Evolutionary conservation across 164 flowering plant genomes (phyloP), one percentile per base, ranked within the genome.

Genomic region (Chloranthus sessilifolius): DNA sequence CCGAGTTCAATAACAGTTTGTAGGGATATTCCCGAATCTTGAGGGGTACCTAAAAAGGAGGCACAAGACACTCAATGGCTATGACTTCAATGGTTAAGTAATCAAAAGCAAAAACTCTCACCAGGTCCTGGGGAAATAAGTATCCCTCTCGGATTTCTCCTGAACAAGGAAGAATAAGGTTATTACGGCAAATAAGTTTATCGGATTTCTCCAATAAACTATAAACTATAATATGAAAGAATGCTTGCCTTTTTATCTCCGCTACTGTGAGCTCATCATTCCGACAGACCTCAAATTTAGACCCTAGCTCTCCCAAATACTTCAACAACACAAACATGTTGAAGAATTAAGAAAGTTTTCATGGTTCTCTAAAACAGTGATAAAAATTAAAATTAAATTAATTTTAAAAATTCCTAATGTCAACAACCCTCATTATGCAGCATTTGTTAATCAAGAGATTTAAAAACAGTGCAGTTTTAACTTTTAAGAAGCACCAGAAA

Each of bases 91-190:
- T 16, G 27, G 38, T 12, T 1, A 40, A 29, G 28, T 9, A 43
- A 27, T 4, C 21, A 24, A 3, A 31, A 16, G 25, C 19, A 46
- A 24, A 41, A 36, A 34, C 29, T 44, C 63, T 50, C 52, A 88
- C 99, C 96, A 58, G 97, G 97, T 51, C 99, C 97, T 4, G 99
- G 99, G 34, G 99, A 94, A 43, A 94, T 89, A 17, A 86, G 88
- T 46, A 94, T 72, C 37, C 97, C 99, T 70, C 95, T 81, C 19
- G 96, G 97, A 56, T 77, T 82, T 76, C 68, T 84, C 85, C 97
- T 94, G 47, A 7, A 55, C n/a, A n/a, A 24, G 8, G 20, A 50
- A 22, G 30, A n/a, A 55, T 22, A 48, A 50, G 24, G 15, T 34
- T 12, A 15, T 48, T 31, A n/a, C n/a, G n/a, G n/a, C n/a, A n/a